Percentiles rank a stretch among this genome's conserved stretches.
phyloP scores from a whole-genome alignment of 1,284 basidiomycete genomes.

The Meira nashicola region DNA sequence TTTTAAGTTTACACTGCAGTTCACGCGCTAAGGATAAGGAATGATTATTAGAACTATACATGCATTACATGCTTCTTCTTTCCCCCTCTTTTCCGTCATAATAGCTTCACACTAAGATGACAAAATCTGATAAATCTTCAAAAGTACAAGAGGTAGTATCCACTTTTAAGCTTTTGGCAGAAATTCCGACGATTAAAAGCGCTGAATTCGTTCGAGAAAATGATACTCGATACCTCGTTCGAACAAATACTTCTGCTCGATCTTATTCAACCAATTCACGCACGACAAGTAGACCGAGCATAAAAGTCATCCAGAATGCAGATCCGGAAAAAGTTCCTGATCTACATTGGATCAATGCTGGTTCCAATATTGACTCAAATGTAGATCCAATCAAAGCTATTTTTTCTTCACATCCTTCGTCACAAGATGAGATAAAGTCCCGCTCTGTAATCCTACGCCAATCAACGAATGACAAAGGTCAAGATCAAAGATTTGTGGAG shows the following conservation, averaged over 20 bases:
- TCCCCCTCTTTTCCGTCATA: background rate
- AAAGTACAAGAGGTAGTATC: background rate
- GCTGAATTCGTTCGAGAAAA: background rate
- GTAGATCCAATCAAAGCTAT: slow-evolving; percentile 5
- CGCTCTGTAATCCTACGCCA: slow-evolving; percentile 1
- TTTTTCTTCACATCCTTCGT: background rate
- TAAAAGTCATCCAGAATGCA: background rate
- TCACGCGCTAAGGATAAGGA: too few species aligned
- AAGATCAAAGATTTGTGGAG: slow-evolving; percentile 62
- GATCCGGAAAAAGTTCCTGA: background rate
- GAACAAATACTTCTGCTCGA: background rate
- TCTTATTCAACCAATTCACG: background rate
- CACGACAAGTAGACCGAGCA: background rate
- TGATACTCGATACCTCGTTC: background rate
- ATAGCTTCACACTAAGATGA: background rate
- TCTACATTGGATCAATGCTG: background rate
- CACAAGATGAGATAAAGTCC: background rate
- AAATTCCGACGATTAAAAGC: background rate
- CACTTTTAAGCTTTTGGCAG: slow-evolving; percentile 2
- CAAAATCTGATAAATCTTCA: background rate
- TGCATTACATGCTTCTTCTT: too few species aligned
- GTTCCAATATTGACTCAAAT: background rate
- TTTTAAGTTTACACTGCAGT: too few species aligned
- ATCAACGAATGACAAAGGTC: slow-evolving; percentile 14
- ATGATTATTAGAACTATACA: too few species aligned